These are phyloP conservation scores for Sporobolomyces phaffii DNA, from an alignment of 768 basidiomycete genomes.

Conservation along the genomic window DNA sequence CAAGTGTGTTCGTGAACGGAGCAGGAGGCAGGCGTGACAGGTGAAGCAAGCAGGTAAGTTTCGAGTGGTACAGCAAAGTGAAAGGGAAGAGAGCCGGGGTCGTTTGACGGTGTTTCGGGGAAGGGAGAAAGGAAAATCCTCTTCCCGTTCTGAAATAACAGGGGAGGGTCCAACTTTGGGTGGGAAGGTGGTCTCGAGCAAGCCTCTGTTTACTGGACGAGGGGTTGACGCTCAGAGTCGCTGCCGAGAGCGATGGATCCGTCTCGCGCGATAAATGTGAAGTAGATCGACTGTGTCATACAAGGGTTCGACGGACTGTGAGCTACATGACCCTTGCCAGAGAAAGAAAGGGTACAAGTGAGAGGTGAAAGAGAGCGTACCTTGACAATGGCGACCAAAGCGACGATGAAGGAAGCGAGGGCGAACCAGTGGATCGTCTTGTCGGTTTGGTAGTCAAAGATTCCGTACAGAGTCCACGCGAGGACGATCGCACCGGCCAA, in stretches of 20 bases:
- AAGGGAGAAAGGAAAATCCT: no score
- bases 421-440: constrained; percentile 86
- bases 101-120: no score
- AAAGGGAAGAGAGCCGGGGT: background rate
- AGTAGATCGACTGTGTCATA: constrained; percentile 46
- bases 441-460: constrained; percentile 54
- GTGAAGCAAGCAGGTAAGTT: no score
- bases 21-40: background rate
- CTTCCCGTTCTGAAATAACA: no score
- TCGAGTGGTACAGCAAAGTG: no score
- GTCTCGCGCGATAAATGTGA: constrained; percentile 30
- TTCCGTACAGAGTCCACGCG: constrained; percentile 86
- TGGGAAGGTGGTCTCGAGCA: background rate
- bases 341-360: no score
- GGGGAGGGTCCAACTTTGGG: background rate
- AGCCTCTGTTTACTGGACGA: constrained; percentile 50
- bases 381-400: constrained; percentile 76
- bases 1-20: no score
- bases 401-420: constrained; percentile 74
- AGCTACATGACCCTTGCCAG: no score
- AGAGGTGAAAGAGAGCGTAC: no score
- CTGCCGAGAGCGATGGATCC: constrained; percentile 57
- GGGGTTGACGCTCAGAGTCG: constrained; percentile 83
- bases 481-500: constrained; percentile 86
- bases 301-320: no score